A percentile compares a stretch with the other conserved stretches of the same genome.
Conservation (phyloP, 176 grass and related monocot species). For the Bromus sterilis region DNA sequence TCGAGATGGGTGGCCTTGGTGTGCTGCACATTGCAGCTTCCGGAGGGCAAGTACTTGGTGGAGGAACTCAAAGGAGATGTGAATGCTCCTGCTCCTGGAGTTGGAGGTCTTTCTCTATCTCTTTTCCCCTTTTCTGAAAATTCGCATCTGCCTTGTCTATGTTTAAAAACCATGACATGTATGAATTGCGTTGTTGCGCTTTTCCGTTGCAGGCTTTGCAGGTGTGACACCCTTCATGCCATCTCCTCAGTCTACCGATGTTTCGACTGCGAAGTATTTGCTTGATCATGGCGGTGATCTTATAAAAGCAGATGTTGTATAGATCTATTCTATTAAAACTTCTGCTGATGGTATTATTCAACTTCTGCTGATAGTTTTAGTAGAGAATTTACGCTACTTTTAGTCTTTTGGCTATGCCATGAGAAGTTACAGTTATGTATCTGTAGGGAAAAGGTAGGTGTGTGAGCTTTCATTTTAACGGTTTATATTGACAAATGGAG, state of each 20-base stretch:
- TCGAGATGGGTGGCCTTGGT: neutral
- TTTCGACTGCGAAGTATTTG: conserved; percentile 16
- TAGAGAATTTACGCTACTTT: neutral
- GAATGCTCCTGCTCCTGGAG: neutral
- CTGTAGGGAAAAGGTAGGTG: too few species aligned
- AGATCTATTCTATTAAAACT: neutral
- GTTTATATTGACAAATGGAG: neutral
- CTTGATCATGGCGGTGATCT: conserved; percentile 27
- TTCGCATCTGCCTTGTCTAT: neutral
- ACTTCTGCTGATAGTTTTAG: neutral
- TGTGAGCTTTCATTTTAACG: neutral
- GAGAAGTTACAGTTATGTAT: neutral
- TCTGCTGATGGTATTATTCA: too few species aligned
- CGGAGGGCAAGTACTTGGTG: conserved; percentile 22
- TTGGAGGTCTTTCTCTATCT: neutral
- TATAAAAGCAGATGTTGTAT: conserved; percentile 13
- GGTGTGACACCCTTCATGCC: conserved; percentile 11
- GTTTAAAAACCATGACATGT: neutral
- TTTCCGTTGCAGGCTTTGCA: neutral
- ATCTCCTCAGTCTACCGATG: conserved; percentile 1
- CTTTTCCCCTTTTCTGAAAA: neutral
- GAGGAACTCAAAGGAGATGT: conserved; percentile 22
- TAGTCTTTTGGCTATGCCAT: neutral
- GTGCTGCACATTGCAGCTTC: neutral
- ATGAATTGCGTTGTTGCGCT: neutral